Evolutionary conservation across 371 early-diverging fungal genomes (phyloP).

Genomic region (Saksenaea vasiformis): DNA sequence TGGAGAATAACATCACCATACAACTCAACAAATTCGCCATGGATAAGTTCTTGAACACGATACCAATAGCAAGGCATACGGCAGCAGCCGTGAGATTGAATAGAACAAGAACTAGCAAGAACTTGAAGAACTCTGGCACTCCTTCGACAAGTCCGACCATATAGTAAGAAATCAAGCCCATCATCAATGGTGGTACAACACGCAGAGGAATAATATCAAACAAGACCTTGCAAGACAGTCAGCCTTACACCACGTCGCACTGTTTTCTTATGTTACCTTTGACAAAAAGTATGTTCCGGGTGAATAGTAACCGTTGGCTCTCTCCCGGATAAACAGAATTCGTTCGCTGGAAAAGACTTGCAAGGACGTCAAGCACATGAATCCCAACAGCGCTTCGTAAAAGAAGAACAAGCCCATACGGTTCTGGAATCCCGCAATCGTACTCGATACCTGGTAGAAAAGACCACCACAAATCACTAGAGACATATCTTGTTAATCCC

Average conservation of each 20-base stretch:
- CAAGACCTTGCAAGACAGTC: constrained; percentile 43
- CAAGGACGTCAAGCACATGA: constrained; percentile 76
- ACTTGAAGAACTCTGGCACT: constrained; percentile 71
- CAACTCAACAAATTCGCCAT: constrained; percentile 80
- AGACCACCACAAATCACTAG: constrained; percentile 76
- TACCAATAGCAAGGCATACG: constrained; percentile 78
- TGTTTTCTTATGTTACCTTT: constrained; percentile 41
- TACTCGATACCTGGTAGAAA: constrained; percentile 79
- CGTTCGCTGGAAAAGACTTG: constrained; percentile 75
- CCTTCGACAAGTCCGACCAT: constrained; percentile 87
- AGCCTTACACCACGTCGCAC: constrained; percentile 21
- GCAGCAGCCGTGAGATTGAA: constrained; percentile 86
- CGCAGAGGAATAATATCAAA: constrained; percentile 88
- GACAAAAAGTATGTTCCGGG: constrained; percentile 76
- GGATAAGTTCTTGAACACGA: constrained; percentile 74
- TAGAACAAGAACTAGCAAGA: constrained; percentile 81
- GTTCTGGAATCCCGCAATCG: constrained; percentile 87
- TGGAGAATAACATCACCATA: constrained; percentile 84
- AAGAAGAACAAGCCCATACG: constrained; percentile 87
- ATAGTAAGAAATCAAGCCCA: constrained; percentile 84
- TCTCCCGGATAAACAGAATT: constrained; percentile 79
- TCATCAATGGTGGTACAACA: constrained; percentile 82
- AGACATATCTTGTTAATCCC: neutral
- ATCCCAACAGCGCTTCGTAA: constrained; percentile 79
- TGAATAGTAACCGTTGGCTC: constrained; percentile 85